Evolutionary conservation across 78 protist species (phyloP).

Genomic region (Dictyostelium citrinum): DNA sequence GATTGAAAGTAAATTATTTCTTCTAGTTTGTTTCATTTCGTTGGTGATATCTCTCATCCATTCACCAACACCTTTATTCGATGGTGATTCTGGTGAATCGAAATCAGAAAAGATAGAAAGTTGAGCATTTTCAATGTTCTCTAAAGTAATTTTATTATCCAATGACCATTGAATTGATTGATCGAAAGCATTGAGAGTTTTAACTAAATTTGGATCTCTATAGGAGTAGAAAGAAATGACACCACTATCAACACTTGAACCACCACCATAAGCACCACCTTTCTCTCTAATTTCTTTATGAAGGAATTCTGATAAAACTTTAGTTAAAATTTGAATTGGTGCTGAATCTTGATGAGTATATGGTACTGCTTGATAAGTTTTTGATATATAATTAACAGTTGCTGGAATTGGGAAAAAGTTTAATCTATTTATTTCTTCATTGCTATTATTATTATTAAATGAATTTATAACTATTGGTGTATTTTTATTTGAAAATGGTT

Average conservation of each 20-base stretch:
- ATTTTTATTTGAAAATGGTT: background rate
- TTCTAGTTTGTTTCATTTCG: constrained; percentile 77
- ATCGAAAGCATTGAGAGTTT: constrained; percentile 45
- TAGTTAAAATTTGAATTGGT: constrained; percentile 14
- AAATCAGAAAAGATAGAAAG: constrained; percentile 70
- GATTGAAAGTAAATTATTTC: constrained; percentile 40
- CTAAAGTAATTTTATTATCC: constrained; percentile 10
- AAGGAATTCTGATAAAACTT: constrained; percentile 74
- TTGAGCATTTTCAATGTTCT: constrained; percentile 75
- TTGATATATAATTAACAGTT: constrained; percentile 37
- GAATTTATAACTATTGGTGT: background rate
- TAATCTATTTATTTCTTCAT: too few relatives aligned
- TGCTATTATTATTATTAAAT: background rate
- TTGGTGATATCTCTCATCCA: constrained; percentile 69
- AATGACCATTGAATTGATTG: constrained; percentile 49
- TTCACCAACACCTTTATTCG: constrained; percentile 63
- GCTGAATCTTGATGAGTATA: constrained; percentile 51
- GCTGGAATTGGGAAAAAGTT: constrained; percentile 46
- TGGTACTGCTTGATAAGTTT: constrained; percentile 15
- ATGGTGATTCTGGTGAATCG: constrained; percentile 88
- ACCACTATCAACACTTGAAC: constrained; percentile 57
- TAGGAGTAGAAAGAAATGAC: constrained; percentile 69
- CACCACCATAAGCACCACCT: constrained; percentile 96
- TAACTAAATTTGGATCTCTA: constrained; percentile 84
- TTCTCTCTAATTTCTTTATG: constrained; percentile 92